Evolutionary conservation across 768 basidiomycete genomes (phyloP), one percentile per base, ranked within the genome.

Genomic region (Glaciozyma antarctica): DNA sequence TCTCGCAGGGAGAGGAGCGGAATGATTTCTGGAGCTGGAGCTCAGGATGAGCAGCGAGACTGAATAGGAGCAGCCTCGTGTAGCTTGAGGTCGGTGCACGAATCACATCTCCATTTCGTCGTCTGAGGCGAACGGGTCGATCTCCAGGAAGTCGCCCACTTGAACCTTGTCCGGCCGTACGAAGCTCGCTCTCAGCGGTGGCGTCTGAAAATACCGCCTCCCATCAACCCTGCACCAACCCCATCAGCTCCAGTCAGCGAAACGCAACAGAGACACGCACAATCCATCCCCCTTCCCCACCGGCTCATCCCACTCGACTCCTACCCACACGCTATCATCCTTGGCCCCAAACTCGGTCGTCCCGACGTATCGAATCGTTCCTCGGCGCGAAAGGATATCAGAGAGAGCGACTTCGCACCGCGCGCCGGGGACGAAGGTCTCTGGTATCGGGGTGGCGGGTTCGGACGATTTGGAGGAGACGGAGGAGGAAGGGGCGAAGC

Each of bases 251-350:
- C 24, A 60, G 2, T 21, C 32, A 38, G 45, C 56, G 41, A 24
- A 24, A 8, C 28, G 16, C 47, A 26, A 54, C n/a, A n/a, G n/a
- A 44, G 3, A 24, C 19, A 84, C 91, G 78, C 75, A 94, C 92
- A 85, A 86, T 71, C 94, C 94, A 75, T 97, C 88, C 67, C 93
- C 92, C 79, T 93, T 97, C 16, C 94, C 94, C 28, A 90, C 81
- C 5, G 94, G 93, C 72, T 98, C 94, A 74, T 98, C 94, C 73
- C 92, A 89, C 75, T 94, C 90, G 24, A 98, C 80, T 0, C 94
- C 94, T 1, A 97, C 82, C 93, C 93, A 98, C 0, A 84, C 71
- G 0, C 76, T 76, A 0, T 86, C 84, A 5, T 77, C 74, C 19
- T 79, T 82, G 64, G 81, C 82, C 15, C 83, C 83, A 73, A 97